A percentile compares a stretch with the other conserved stretches of the same genome.
phyloP scores from a whole-genome alignment of 768 basidiomycete genomes.

The Phlebiopsis flavidoalba region DNA sequence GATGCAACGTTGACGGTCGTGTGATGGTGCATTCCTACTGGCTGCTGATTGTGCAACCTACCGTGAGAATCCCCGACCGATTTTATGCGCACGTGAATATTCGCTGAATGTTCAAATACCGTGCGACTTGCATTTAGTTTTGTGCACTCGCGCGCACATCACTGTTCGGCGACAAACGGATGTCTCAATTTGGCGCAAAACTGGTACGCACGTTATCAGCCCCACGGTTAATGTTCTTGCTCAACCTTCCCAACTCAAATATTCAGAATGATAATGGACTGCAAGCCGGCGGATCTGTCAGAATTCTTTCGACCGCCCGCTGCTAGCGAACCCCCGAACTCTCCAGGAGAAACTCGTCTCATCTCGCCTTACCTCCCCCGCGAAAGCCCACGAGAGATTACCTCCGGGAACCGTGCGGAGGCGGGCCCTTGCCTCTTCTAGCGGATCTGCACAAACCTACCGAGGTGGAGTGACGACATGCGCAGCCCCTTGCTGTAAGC shows the following conservation, averaged over 20 bases:
- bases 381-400: not conserved
- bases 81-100: too few species aligned
- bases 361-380: not conserved
- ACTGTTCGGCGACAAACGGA: too few species aligned
- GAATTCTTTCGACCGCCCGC: not conserved
- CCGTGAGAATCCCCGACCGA: too few species aligned
- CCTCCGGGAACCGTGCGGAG: not conserved
- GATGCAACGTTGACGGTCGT: too few species aligned
- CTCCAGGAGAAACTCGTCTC: not conserved
- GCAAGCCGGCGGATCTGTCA: not conserved
- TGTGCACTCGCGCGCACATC: too few species aligned
- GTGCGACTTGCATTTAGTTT: too few species aligned
- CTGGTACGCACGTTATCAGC: not conserved
- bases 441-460: not conserved
- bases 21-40: too few species aligned
- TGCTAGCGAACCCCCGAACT: not conserved
- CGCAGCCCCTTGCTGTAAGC: not conserved
- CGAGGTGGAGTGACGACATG: constrained; percentile 3
- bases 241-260: not conserved
- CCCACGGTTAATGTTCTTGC: not conserved
- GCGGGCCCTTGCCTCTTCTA: not conserved
- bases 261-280: not conserved
- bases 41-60: too few species aligned
- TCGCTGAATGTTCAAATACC: too few species aligned
- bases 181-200: too few species aligned